These are phyloP conservation scores for Scedosporium boydii DNA, from an alignment of 2,329 filamentous ascomycete species.

Conservation along the genomic window DNA sequence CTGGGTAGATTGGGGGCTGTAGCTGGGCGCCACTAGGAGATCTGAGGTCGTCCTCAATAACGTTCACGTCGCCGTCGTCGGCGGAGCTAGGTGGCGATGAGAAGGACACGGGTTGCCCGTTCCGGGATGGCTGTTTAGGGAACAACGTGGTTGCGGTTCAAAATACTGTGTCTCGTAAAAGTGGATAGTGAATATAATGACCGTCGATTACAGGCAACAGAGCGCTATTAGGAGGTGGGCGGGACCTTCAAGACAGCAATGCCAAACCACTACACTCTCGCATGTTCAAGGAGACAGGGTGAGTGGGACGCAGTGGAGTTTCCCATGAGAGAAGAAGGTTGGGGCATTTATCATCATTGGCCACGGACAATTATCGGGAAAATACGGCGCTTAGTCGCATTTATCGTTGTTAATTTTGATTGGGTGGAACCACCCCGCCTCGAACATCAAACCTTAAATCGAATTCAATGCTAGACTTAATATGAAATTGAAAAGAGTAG, in stretches of 20 bases:
- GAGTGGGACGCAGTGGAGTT: neutral
- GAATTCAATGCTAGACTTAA: neutral
- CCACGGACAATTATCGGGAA: neutral
- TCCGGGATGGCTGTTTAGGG: conserved; percentile 30
- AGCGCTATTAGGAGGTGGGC: neutral
- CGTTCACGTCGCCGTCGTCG: conserved; percentile 14
- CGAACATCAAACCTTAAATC: neutral
- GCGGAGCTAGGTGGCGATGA: conserved; percentile 1
- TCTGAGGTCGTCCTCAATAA: conserved; percentile 11
- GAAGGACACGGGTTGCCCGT: conserved; percentile 27
- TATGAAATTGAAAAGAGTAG: too few species aligned
- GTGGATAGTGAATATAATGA: neutral
- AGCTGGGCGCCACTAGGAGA: conserved; percentile 29
- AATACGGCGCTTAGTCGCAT: neutral
- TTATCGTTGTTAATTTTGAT: neutral
- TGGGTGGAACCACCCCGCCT: neutral
- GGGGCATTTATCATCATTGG: neutral
- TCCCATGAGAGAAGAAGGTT: neutral
- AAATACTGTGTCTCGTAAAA: conserved; percentile 7
- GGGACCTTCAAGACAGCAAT: neutral
- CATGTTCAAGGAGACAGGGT: too few species aligned
- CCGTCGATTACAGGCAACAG: neutral
- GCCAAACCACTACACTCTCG: too few species aligned
- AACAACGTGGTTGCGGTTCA: conserved; percentile 36
- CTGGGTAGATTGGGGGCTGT: conserved; percentile 51